These are phyloP conservation scores for Hordeum vulgare DNA, from an alignment of 176 grass and related monocot species.

Conservation along the genomic window DNA sequence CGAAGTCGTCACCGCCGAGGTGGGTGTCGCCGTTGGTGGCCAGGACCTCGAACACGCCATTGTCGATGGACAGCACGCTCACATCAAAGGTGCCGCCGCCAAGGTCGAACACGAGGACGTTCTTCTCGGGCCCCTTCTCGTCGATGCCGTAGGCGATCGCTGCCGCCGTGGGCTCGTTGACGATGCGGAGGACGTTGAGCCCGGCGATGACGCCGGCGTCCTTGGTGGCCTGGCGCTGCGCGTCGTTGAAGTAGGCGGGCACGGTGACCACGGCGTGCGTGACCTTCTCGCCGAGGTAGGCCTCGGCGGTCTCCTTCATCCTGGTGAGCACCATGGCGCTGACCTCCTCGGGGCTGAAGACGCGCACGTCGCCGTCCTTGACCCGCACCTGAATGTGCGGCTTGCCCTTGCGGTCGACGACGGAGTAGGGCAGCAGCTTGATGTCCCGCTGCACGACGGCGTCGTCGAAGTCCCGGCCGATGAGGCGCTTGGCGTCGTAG, in stretches of 20 bases:
- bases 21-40: neutral
- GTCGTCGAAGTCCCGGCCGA: constrained; percentile 50
- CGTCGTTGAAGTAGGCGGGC: constrained; percentile 88
- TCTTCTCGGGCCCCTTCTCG: constrained; percentile 32
- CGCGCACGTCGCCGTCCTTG: neutral
- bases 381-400: neutral
- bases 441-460: constrained; percentile 65
- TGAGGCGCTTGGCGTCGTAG: constrained; percentile 70
- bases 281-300: constrained; percentile 10
- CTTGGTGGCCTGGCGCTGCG: constrained; percentile 86
- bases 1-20: neutral
- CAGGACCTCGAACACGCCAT: constrained; percentile 3
- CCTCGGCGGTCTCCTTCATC: constrained; percentile 13
- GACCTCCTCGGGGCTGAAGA: constrained; percentile 6
- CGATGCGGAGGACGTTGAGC: constrained; percentile 78
- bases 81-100: constrained; percentile 8
- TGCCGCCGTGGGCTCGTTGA: constrained; percentile 83
- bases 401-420: neutral
- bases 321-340: constrained; percentile 17
- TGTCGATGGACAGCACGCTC: constrained; percentile 11
- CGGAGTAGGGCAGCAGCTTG: constrained; percentile 43
- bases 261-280: constrained; percentile 43
- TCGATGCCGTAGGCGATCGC: constrained; percentile 83
- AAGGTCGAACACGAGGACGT: neutral
- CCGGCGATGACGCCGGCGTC: constrained; percentile 75